Evolutionary conservation across 1,139 yeast species (phyloP), one percentile per base, ranked within the genome.

Genomic region (Yamadazyma membranifaciens): DNA sequence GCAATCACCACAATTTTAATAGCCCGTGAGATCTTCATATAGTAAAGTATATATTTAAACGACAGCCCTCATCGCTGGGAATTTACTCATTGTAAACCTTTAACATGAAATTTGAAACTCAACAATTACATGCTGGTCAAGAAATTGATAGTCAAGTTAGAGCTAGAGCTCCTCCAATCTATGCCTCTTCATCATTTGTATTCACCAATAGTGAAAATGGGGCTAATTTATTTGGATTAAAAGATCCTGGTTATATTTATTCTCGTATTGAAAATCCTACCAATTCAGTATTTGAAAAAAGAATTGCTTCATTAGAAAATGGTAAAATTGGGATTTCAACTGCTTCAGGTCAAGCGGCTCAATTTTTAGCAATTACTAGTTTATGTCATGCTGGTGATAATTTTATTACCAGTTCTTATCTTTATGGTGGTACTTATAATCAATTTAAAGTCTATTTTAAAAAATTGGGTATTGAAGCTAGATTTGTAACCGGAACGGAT

Each of bases 401-500:
- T 67, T 78, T 92, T 53, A 78, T 92, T 43, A 80, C 96, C 31
- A 83, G 96, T 28, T 79, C 95, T n/a, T 87, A 63, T 71, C 74
- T 92, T 51, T 92, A 92, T 62, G 98, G 98, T 50, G 98, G 98
- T 57, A 89, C 97, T 48, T 89, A 84, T 69, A 91, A 91, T 65
- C 96, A 91, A 63, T 87, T 92, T 73, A 89, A 88, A 66, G 95
- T 87, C 51, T 84, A 94, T 16, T 86, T 91, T 73, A 85, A 86
- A 67, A 80, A 95, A 60, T 71, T 87, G 44, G 97, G 96, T 31
- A 83, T 92, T 53, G 87, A 85, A 58, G 75, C 87, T 42, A 78
- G 88, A 57, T 89, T 91, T 56, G 96, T 88, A 43, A 69, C 83
- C 37, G 95, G 95, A 54, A 89, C 84, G 57, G 67, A 70, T 37